Evolutionary conservation across 371 early-diverging fungal genomes (phyloP), one percentile per base, ranked within the genome.

Genomic region (Capniomyces stellatus): DNA sequence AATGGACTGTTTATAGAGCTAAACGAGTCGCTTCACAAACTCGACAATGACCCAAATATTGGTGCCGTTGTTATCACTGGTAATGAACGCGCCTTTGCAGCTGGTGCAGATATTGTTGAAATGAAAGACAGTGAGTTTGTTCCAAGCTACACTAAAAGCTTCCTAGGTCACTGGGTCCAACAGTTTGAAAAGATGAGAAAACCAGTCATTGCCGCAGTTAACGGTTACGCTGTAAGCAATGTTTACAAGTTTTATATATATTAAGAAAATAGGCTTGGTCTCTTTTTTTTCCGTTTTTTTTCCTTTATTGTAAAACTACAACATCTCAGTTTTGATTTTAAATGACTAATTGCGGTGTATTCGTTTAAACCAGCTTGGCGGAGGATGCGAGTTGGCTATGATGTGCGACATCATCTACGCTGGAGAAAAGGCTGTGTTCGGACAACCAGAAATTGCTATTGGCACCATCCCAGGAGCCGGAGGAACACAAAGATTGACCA

Each of bases 381-480:
- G 97, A 64, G 97, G 97, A 54, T 96, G 97, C 68, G 97, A 96
- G 68, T 77, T 96, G 63, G 96, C 98, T 58, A 96, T 95, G 96
- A 94, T 92, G 92, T 89, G 89, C 70, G 89, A 97, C 72, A 89
- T 96, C 66, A 95, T 97, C 71, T 96, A 95, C 64, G 98, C 98
- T 47, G 95, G 96, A 62, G 91, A 91, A 50, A 87, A 81, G 60
- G 98, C 98, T 39, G 80, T 82, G 51, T 97, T 97, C 68, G 95
- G 92, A 35, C 98, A 97, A 71, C 98, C 98, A 29, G 98, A 97
- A 64, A 96, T 97, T 72, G 96, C 89, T 71, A 79, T 97, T 54
- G 98, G 95, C 62, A 81, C 84, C 30, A 92, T 96, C 54, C 94
- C 64, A 77, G 79, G 85, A 54, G 89, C 86, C 44, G 88, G 89